These are phyloP conservation scores for Ehretia macrophylla DNA, from an alignment of 257 asterid species.

Conservation along the genomic window DNA sequence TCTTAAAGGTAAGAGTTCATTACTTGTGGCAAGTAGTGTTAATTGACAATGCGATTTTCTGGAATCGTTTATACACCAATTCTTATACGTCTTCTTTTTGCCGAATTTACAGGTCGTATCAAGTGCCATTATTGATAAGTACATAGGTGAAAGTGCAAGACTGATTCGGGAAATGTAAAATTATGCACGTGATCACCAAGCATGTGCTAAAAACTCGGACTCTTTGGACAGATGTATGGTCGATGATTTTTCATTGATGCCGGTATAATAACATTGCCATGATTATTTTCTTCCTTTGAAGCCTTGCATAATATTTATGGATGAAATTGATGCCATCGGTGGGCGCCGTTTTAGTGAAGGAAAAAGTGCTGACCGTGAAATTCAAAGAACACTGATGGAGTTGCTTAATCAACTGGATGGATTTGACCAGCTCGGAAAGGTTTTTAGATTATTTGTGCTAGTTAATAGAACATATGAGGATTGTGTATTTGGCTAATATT, in stretches of 20 bases:
- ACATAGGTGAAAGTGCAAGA: conserved; percentile 88
- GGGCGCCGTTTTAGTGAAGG: conserved; percentile 85
- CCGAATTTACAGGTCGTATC: conserved; percentile 72
- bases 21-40: neutral
- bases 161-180: conserved; percentile 87
- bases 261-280: neutral
- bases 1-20: conserved; percentile 49
- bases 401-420: conserved; percentile 78
- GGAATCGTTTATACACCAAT: neutral
- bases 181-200: conserved; percentile 98
- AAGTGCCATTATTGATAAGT: conserved; percentile 84
- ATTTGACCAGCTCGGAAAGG: conserved; percentile 86
- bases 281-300: conserved; percentile 16
- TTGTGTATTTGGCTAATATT: neutral
- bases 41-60: too few relatives aligned
- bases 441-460: conserved; percentile 7
- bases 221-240: neutral
- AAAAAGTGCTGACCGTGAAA: conserved; percentile 83
- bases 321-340: conserved; percentile 81
- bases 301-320: conserved; percentile 91
- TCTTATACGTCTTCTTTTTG: conserved; percentile 12
- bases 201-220: conserved; percentile 22
- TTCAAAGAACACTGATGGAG: conserved; percentile 81
- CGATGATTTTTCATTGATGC: too few relatives aligned
- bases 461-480: neutral